phyloP scores from a whole-genome alignment of 2,329 filamentous ascomycete species.

The Aspergillus neotritici region DNA sequence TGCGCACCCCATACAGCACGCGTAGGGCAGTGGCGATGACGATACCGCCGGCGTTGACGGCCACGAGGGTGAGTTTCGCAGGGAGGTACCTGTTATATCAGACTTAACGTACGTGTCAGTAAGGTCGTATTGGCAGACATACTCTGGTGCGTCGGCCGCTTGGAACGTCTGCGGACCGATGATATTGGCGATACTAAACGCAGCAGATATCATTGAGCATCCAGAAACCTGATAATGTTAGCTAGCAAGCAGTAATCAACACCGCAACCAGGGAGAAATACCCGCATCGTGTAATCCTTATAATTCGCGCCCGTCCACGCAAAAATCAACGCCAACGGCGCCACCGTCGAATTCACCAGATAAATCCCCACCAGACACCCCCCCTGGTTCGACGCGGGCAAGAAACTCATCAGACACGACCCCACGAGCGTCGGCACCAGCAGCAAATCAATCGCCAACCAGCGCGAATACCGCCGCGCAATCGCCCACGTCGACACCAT shows the following conservation, averaged over 20 bases:
- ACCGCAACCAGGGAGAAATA: not conserved
- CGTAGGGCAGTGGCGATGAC: constrained; percentile 21
- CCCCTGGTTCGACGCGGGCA: constrained; percentile 33
- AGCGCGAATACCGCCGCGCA: constrained; percentile 36
- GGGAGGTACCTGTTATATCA: constrained; percentile 21
- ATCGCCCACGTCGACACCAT: constrained; percentile 37
- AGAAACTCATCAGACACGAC: constrained; percentile 34
- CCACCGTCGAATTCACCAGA: constrained; percentile 36
- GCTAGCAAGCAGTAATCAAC: not conserved
- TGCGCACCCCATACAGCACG: constrained; percentile 22
- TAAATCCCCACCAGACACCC: constrained; percentile 42
- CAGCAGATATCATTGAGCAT: constrained; percentile 41
- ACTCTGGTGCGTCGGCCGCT: constrained; percentile 38
- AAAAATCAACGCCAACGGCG: constrained; percentile 38
- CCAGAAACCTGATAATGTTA: constrained; percentile 37
- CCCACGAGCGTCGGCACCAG: constrained; percentile 44
- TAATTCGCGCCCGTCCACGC: constrained; percentile 44
- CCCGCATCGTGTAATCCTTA: constrained; percentile 43
- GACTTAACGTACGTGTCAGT: not conserved
- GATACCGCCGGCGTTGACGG: constrained; percentile 26
- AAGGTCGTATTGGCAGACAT: not conserved
- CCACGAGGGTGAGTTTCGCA: constrained; percentile 37
- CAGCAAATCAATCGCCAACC: constrained; percentile 37
- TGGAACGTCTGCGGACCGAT: constrained; percentile 42
- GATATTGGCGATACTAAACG: constrained; percentile 35